Percentiles rank a stretch among this genome's conserved stretches.
Conservation (phyloP, 805 yeast species). For the Kodamaea kaohsiungensis region DNA sequence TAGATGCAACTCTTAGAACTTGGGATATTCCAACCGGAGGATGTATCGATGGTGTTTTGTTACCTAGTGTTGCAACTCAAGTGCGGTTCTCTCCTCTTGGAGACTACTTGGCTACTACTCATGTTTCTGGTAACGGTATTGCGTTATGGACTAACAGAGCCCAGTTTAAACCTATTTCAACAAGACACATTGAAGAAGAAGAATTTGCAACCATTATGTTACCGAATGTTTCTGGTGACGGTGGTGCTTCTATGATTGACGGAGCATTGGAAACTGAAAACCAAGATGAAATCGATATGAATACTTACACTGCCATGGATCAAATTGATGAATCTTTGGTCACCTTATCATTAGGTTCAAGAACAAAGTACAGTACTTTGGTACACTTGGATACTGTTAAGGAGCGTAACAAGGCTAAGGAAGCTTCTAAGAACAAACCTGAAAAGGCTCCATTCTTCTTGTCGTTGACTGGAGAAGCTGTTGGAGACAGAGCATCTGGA, state of each 20-base stretch:
- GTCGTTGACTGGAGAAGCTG: slow-evolving; percentile 60
- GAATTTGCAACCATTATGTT: slow-evolving; percentile 64
- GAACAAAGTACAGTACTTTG: slow-evolving; percentile 75
- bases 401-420: slow-evolving; percentile 85
- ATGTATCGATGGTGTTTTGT: slow-evolving; percentile 86
- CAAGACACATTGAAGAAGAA: slow-evolving; percentile 72
- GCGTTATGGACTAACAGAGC: slow-evolving; percentile 90
- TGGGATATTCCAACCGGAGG: slow-evolving; percentile 98
- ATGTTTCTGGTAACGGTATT: slow-evolving; percentile 87
- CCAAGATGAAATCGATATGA: slow-evolving; percentile 28
- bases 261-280: slow-evolving; percentile 66
- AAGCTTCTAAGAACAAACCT: slow-evolving; percentile 76
- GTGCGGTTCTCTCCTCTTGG: slow-evolving; percentile 84
- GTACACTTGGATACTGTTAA: slow-evolving; percentile 81
- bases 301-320: slow-evolving; percentile 50
- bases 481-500: slow-evolving; percentile 66
- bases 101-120: slow-evolving; percentile 89
- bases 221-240: slow-evolving; percentile 80
- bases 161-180: slow-evolving; percentile 74
- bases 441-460: slow-evolving; percentile 81
- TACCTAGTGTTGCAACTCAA: slow-evolving; percentile 78
- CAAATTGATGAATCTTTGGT: slow-evolving; percentile 65
- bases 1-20: slow-evolving; percentile 87
- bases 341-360: slow-evolving; percentile 77
- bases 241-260: slow-evolving; percentile 67